Conservation (phyloP, 1,284 basidiomycete species). For the Ceratobasidium sp. region DNA sequence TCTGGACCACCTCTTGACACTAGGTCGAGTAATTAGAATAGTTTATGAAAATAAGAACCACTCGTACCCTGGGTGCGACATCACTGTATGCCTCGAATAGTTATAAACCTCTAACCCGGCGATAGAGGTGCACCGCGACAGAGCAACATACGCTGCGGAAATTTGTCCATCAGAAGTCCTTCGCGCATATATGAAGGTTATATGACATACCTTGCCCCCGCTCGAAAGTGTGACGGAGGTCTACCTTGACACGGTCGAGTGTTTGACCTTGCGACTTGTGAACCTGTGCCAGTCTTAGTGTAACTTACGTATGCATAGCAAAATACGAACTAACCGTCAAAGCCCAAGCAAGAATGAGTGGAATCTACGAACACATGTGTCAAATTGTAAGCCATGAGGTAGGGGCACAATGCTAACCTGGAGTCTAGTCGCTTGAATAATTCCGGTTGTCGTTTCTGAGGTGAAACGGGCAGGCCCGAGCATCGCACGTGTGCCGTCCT, state of each 20-base stretch:
- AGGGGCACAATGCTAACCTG: constrained; percentile 44
- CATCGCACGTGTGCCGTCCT: constrained; percentile 22
- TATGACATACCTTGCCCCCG: constrained; percentile 63
- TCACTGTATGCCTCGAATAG: constrained; percentile 45
- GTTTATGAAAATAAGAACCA: no score
- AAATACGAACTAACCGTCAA: constrained; percentile 41
- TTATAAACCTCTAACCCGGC: constrained; percentile 50
- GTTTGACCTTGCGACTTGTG: constrained; percentile 91
- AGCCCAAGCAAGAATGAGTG: constrained; percentile 84
- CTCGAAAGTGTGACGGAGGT: constrained; percentile 76
- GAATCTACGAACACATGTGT: constrained; percentile 62
- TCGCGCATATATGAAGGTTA: neutral
- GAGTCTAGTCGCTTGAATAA: constrained; percentile 47
- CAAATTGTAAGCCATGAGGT: no score
- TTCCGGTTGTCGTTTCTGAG: constrained; percentile 47
- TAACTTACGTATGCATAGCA: no score
- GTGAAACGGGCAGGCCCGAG: constrained; percentile 46
- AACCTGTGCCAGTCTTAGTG: constrained; percentile 64
- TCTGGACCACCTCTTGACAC: constrained; percentile 14
- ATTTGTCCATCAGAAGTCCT: neutral
- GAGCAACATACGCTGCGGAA: constrained; percentile 51
- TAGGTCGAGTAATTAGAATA: neutral
- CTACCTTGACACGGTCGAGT: constrained; percentile 77
- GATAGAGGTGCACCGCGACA: constrained; percentile 51
- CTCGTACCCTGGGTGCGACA: constrained; percentile 23